These are phyloP conservation scores for Globisporangium uncinulatum DNA, from an alignment of 352 stramenopile genomes.

Conservation along the genomic window DNA sequence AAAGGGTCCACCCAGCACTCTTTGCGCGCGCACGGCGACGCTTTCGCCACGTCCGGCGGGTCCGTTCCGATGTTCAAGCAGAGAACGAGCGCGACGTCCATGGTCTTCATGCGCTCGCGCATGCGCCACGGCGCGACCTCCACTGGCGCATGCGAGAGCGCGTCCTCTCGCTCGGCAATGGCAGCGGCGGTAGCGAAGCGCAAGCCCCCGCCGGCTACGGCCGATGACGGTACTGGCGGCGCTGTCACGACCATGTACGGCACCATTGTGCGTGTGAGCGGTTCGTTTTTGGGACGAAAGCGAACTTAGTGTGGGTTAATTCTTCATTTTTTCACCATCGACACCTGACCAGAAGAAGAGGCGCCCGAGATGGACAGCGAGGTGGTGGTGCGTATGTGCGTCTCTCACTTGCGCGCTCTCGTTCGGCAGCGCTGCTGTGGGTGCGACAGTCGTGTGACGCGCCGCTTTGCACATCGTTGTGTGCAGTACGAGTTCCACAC, in stretches of 20 bases:
- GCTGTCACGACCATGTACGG: neutral
- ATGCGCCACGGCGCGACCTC: slow-evolving; percentile 82
- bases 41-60: slow-evolving; percentile 95
- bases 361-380: too few species aligned
- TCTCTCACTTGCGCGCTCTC: slow-evolving; percentile 1
- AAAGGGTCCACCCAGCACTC: slow-evolving; percentile 99
- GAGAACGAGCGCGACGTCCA: slow-evolving; percentile 95
- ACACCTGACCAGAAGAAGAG: too few species aligned
- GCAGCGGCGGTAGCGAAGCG: slow-evolving; percentile 34
- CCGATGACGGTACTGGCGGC: slow-evolving; percentile 1
- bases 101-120: slow-evolving; percentile 87
- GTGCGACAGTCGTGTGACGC: neutral
- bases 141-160: slow-evolving; percentile 16
- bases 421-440: neutral
- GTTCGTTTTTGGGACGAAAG: too few species aligned
- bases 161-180: slow-evolving; percentile 4
- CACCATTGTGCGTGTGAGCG: too few species aligned
- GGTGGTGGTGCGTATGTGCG: too few species aligned
- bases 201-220: slow-evolving; percentile 42
- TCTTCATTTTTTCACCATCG: too few species aligned
- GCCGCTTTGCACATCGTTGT: neutral
- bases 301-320: too few species aligned
- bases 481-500: slow-evolving; percentile 74
- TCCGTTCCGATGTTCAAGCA: slow-evolving; percentile 98
- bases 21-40: slow-evolving; percentile 94